Percentiles rank a stretch among this genome's conserved stretches.
Evolutionary conservation across 2,329 filamentous ascomycete genomes (phyloP).

Genomic region (Aspergillus candidus): DNA sequence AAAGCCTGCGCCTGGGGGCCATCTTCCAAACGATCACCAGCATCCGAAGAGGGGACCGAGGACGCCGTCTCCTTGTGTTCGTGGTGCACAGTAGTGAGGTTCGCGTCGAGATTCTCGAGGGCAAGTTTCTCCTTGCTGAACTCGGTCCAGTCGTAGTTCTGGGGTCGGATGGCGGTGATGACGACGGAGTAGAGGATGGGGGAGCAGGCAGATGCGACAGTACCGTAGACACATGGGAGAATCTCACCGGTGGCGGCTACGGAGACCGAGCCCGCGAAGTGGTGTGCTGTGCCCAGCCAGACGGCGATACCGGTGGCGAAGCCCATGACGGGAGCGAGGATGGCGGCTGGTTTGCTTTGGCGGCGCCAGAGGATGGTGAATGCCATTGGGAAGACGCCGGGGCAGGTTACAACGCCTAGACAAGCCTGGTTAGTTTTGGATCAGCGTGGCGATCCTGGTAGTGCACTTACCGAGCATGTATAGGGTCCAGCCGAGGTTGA

Average conservation of each 20-base stretch:
- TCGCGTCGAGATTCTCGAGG: constrained; percentile 20
- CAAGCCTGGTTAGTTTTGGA: background rate
- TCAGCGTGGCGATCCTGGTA: background rate
- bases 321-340: constrained; percentile 47
- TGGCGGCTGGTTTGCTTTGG: constrained; percentile 46
- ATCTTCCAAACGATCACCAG: constrained; percentile 3
- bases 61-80: background rate
- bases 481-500: constrained; percentile 50
- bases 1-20: background rate
- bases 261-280: constrained; percentile 44
- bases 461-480: constrained; percentile 44
- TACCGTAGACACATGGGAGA: constrained; percentile 50
- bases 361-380: constrained; percentile 50
- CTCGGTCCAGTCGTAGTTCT: constrained; percentile 38
- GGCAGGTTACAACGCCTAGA: constrained; percentile 46
- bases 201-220: constrained; percentile 49
- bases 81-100: constrained; percentile 17
- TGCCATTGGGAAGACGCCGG: constrained; percentile 49
- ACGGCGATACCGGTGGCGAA: constrained; percentile 47
- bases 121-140: constrained; percentile 31
- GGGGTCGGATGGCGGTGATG: constrained; percentile 43
- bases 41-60: background rate
- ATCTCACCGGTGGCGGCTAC: constrained; percentile 46
- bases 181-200: constrained; percentile 46
- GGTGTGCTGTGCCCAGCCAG: constrained; percentile 47